Conservation (phyloP, 352 stramenopile genomes). For the Pythium brachiatum region DNA sequence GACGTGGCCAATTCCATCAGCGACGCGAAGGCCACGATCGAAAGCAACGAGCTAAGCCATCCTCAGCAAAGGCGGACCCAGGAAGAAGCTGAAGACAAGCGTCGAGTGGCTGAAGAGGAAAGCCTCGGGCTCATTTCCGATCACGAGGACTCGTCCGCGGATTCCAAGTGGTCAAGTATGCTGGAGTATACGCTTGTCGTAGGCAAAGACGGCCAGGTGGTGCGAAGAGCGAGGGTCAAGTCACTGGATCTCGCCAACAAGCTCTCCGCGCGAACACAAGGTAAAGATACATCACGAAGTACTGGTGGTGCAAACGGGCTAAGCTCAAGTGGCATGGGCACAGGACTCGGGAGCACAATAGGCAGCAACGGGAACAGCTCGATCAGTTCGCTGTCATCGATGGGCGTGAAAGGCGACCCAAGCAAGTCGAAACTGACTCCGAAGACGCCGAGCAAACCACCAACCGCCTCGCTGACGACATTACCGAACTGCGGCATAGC, state of each 20-base stretch:
- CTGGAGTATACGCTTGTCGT: slow-evolving; percentile 84
- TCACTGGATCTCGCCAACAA: slow-evolving; percentile 80
- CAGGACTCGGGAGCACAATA: slow-evolving; percentile 16
- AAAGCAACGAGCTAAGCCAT: slow-evolving; percentile 35
- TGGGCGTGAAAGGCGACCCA: slow-evolving; percentile 35
- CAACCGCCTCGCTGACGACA: slow-evolving; percentile 42
- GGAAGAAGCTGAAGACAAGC: slow-evolving; percentile 64
- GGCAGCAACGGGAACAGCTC: slow-evolving; percentile 25
- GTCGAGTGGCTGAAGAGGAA: slow-evolving; percentile 59
- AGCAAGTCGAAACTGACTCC: slow-evolving; percentile 38
- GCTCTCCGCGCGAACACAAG: slow-evolving; percentile 38
- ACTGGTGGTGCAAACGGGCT: slow-evolving; percentile 2
- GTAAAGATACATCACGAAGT: slow-evolving; percentile 45
- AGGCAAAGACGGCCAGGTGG: slow-evolving; percentile 81
- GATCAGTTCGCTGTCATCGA: slow-evolving; percentile 6
- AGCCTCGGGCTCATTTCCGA: slow-evolving; percentile 55
- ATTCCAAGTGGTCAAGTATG: slow-evolving; percentile 86
- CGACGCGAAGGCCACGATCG: slow-evolving; percentile 46
- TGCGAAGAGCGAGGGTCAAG: slow-evolving; percentile 76
- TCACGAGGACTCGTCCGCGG: slow-evolving; percentile 73
- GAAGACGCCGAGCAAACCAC: slow-evolving; percentile 55
- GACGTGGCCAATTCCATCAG: slow-evolving; percentile 54
- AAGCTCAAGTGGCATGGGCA: slow-evolving; percentile 1
- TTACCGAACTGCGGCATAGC: slow-evolving; percentile 58
- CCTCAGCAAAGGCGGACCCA: slow-evolving; percentile 35